Evolutionary conservation across 164 flowering plant species (phyloP).

Genomic region (Nymphaea colorata): DNA sequence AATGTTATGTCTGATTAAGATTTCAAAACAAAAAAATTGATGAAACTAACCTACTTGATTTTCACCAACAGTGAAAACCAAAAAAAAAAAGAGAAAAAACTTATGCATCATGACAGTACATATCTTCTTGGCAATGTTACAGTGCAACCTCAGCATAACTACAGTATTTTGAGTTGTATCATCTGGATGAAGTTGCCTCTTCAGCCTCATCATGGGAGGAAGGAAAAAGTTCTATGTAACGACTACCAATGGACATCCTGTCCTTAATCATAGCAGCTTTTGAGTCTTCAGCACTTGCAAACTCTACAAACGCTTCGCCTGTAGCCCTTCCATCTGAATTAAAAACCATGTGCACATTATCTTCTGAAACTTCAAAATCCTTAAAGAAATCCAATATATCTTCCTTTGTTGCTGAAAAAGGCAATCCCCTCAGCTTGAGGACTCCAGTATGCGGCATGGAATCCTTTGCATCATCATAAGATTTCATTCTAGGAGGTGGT

Average conservation of each 20-base stretch:
- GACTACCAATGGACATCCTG: slow-evolving; percentile 76
- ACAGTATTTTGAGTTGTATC: too few relatives aligned
- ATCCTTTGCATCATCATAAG: slow-evolving; percentile 53
- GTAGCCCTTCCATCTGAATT: slow-evolving; percentile 70
- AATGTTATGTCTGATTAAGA: too few relatives aligned
- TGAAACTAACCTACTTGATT: too few relatives aligned
- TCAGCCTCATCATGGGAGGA: slow-evolving; percentile 66
- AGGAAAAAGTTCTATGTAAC: slow-evolving; percentile 82
- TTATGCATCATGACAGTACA: too few relatives aligned
- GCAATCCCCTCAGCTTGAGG: slow-evolving; percentile 76
- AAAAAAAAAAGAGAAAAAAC: too few relatives aligned
- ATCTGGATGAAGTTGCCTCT: slow-evolving; percentile 31
- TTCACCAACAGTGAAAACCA: too few relatives aligned
- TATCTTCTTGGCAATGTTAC: too few relatives aligned
- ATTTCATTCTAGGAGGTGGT: slow-evolving; percentile 31
- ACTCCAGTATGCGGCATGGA: slow-evolving; percentile 62
- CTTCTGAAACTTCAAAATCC: slow-evolving; percentile 61
- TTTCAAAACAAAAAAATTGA: too few relatives aligned
- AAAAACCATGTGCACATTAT: slow-evolving; percentile 42
- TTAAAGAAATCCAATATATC: slow-evolving; percentile 75
- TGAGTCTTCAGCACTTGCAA: slow-evolving; percentile 61
- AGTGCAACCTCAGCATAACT: too few relatives aligned
- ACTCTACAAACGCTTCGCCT: slow-evolving; percentile 92
- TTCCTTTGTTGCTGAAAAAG: slow-evolving; percentile 74
- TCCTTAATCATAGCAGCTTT: slow-evolving; percentile 86